Evolutionary conservation across 805 yeast species (phyloP).

Genomic region (Metschnikowia sp.): DNA sequence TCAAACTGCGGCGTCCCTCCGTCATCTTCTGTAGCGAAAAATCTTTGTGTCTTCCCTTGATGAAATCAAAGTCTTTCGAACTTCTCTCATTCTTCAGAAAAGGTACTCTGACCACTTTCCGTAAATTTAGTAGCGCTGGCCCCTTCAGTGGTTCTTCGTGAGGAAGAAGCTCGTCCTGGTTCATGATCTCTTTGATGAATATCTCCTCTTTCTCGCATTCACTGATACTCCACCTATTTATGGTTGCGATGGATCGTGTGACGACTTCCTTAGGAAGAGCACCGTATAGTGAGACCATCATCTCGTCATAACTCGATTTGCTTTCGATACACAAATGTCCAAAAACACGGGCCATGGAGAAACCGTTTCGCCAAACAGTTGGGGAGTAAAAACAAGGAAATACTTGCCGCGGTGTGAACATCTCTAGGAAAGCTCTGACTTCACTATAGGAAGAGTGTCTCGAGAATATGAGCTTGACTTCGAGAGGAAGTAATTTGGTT

Average conservation of each 20-base stretch:
- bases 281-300: slow-evolving; percentile 7
- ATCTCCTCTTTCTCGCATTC: slow-evolving; percentile 29
- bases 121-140: slow-evolving; percentile 11
- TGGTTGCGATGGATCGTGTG: slow-evolving; percentile 20
- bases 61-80: slow-evolving; percentile 10
- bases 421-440: slow-evolving; percentile 28
- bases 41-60: slow-evolving; percentile 16
- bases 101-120: slow-evolving; percentile 15
- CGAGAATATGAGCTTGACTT: slow-evolving; percentile 38
- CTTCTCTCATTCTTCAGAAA: slow-evolving; percentile 13
- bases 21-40: slow-evolving; percentile 24
- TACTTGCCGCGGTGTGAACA: slow-evolving; percentile 39
- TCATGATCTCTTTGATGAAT: slow-evolving; percentile 16
- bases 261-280: neutral
- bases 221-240: slow-evolving; percentile 33
- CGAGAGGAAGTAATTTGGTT: slow-evolving; percentile 30
- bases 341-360: slow-evolving; percentile 39
- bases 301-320: slow-evolving; percentile 10
- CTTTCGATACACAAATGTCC: slow-evolving; percentile 22
- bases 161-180: neutral
- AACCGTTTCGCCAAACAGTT: slow-evolving; percentile 36
- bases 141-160: neutral
- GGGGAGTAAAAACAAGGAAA: slow-evolving; percentile 40
- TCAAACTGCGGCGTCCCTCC: slow-evolving; percentile 25
- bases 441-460: slow-evolving; percentile 49